Percentiles rank a stretch among this genome's conserved stretches.
Conservation (phyloP, 768 basidiomycete genomes). For the Gloeopeniophorella convolvens region DNA sequence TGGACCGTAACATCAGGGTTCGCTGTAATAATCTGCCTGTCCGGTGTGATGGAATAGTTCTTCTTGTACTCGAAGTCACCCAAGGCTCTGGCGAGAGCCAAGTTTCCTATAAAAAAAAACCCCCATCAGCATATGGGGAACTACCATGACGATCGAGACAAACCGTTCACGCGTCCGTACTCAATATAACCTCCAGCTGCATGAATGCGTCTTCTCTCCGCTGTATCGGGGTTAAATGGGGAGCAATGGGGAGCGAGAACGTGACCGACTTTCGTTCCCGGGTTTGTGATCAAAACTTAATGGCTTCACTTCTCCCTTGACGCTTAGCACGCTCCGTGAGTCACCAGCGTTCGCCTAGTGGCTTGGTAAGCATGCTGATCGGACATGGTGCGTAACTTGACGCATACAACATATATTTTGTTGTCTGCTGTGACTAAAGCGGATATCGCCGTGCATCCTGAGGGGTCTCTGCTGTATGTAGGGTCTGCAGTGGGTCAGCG, state of each 20-base stretch:
- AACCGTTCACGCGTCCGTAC: conserved; percentile 94
- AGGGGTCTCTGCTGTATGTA: conserved; percentile 82
- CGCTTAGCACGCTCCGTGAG: conserved; percentile 81
- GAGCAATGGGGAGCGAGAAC: conserved; percentile 2
- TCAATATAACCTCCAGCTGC: conserved; percentile 95
- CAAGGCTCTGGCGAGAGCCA: conserved; percentile 89
- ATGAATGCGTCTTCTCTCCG: conserved; percentile 78
- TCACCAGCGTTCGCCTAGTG: conserved; percentile 94
- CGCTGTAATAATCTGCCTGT: conserved; percentile 91
- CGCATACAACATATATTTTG: conserved; percentile 73
- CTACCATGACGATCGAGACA: conserved; percentile 6
- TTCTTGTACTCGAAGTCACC: conserved; percentile 99
- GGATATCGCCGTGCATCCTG: conserved; percentile 93
- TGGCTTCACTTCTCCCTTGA: conserved; percentile 81
- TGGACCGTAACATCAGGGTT: conserved; percentile 89
- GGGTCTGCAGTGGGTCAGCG: conserved; percentile 48
- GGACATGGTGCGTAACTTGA: neutral
- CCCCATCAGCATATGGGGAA: neutral
- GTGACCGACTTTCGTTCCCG: conserved; percentile 62
- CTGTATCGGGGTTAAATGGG: conserved; percentile 33
- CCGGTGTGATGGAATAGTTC: conserved; percentile 71
- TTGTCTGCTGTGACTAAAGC: conserved; percentile 72
- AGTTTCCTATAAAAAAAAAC: conserved; percentile 58
- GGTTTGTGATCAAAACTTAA: conserved; percentile 97
- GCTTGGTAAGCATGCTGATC: neutral